Evolutionary conservation across 2,329 filamentous ascomycete genomes (phyloP).

Genomic region (Hypoxylon rubiginosum): DNA sequence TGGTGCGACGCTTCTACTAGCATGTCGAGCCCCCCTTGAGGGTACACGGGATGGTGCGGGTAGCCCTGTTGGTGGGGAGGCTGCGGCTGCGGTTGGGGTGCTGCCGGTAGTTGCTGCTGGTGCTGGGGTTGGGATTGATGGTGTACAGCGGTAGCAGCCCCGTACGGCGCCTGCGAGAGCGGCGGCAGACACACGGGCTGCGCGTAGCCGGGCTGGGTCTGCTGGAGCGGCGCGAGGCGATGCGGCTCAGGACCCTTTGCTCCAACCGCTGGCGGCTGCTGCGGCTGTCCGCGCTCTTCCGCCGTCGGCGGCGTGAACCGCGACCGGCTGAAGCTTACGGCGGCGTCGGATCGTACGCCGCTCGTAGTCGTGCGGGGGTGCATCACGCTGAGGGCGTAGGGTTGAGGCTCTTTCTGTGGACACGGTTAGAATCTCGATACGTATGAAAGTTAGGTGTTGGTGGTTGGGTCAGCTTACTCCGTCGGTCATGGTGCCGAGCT

Average conservation of each 20-base stretch:
- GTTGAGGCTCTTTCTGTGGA: slow-evolving; percentile 45
- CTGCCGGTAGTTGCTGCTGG: slow-evolving; percentile 36
- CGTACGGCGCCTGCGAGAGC: slow-evolving; percentile 48
- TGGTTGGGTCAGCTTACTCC: slow-evolving; percentile 54
- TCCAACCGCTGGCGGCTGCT: slow-evolving; percentile 7
- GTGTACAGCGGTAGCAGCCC: slow-evolving; percentile 42
- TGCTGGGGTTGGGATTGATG: slow-evolving; percentile 42
- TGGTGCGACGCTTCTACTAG: slow-evolving; percentile 59
- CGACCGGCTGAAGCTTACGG: slow-evolving; percentile 41
- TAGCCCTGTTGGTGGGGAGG: slow-evolving; percentile 36
- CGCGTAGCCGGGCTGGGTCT: slow-evolving; percentile 42
- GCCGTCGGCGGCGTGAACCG: slow-evolving; percentile 43
- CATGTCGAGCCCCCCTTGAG: slow-evolving; percentile 57
- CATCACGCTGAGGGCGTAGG: slow-evolving; percentile 45
- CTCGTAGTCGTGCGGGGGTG: slow-evolving; percentile 46
- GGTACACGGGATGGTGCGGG: slow-evolving; percentile 40
- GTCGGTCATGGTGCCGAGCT: slow-evolving; percentile 64
- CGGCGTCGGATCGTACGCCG: slow-evolving; percentile 33
- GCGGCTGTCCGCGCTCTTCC: slow-evolving; percentile 28
- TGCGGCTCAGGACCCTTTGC: slow-evolving; percentile 40
- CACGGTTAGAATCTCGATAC: slow-evolving; percentile 24
- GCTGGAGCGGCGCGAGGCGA: slow-evolving; percentile 46
- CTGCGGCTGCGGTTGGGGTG: slow-evolving; percentile 34
- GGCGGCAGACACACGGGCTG: slow-evolving; percentile 49
- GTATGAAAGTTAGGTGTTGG: background rate